These are phyloP conservation scores for Podospora pseudoanserina DNA, from an alignment of 495 filamentous ascomycete species.

Conservation along the genomic window DNA sequence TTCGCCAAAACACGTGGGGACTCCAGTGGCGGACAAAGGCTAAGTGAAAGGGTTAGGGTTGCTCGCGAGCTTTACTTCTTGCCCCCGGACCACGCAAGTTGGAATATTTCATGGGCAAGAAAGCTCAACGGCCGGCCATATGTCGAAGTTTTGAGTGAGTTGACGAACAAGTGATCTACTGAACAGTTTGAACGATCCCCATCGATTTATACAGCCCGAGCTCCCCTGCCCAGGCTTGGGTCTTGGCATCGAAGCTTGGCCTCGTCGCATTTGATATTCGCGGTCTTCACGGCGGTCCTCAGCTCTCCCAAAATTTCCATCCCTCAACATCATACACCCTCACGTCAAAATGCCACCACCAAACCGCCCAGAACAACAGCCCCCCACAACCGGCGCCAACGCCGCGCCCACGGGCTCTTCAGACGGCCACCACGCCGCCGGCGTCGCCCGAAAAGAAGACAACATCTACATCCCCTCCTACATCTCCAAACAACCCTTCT, in stretches of 20 bases:
- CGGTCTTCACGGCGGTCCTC: not conserved
- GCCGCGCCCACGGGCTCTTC: constrained; percentile 12
- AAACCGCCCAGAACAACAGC: constrained; percentile 17
- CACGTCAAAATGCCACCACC: constrained; percentile 19
- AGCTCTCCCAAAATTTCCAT: not conserved
- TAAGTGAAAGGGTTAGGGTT: not conserved
- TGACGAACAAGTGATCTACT: not conserved
- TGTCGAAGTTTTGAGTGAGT: not conserved
- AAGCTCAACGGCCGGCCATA: not conserved
- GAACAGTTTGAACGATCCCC: not conserved
- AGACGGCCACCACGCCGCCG: constrained; percentile 15
- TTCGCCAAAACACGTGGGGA: constrained; percentile 23
- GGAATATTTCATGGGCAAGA: not conserved
- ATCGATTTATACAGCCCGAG: not conserved
- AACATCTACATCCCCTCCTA: constrained; percentile 99
- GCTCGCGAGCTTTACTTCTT: not conserved
- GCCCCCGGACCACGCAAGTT: not conserved
- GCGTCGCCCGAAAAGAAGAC: constrained; percentile 65
- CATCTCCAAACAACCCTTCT: constrained; percentile 98
- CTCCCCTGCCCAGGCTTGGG: not conserved
- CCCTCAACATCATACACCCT: not conserved
- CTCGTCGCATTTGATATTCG: not conserved
- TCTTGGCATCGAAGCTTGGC: constrained; percentile 1
- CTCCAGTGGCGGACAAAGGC: not conserved
- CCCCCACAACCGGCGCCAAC: constrained; percentile 10